phyloP scores from a whole-genome alignment of 331 rosid genomes.

The Saraca asoca region DNA sequence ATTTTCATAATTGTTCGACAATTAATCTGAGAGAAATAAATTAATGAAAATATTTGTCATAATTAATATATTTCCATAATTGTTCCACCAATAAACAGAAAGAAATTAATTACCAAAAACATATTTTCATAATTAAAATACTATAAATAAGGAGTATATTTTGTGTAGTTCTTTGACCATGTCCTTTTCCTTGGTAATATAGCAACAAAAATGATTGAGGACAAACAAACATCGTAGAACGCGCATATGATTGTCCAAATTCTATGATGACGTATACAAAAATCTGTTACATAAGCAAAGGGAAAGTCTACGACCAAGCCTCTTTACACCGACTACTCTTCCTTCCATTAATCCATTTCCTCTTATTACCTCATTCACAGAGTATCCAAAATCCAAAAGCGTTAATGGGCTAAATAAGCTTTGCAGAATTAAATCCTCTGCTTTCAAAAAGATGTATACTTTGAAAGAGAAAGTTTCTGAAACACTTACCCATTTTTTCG shows the following conservation, averaged over 20 bases:
- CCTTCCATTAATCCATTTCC: background rate
- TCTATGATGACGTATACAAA: background rate
- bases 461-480: slow-evolving; percentile 68
- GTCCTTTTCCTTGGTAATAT: too few species aligned
- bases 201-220: too few species aligned
- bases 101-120: too few species aligned
- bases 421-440: background rate
- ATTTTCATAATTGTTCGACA: too few species aligned
- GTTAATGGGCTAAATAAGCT: slow-evolving; percentile 5
- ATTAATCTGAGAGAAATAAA: too few species aligned
- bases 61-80: too few species aligned
- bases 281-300: background rate
- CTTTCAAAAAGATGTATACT: slow-evolving; percentile 51
- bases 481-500: slow-evolving; percentile 62
- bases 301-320: background rate
- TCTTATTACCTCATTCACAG: background rate
- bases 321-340: background rate
- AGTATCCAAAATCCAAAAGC: background rate
- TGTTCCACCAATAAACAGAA: too few species aligned
- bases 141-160: too few species aligned
- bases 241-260: background rate
- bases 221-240: background rate
- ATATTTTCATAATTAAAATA: too few species aligned
- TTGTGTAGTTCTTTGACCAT: too few species aligned
- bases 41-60: too few species aligned